Evolutionary conservation across 805 yeast genomes (phyloP), one percentile per base, ranked within the genome.

Genomic region (Lachancea mirantina): DNA sequence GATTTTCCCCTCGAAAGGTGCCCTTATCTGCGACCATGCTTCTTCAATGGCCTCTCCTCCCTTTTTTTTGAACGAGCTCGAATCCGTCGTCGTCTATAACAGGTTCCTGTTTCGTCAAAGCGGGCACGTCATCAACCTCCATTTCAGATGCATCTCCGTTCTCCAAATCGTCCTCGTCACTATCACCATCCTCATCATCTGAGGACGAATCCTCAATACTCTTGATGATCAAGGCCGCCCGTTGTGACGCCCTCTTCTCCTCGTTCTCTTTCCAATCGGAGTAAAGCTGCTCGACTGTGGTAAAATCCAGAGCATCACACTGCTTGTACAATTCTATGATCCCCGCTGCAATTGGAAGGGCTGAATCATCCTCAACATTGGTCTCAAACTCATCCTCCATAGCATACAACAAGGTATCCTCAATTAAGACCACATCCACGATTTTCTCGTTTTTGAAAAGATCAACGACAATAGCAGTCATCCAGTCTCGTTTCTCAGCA

Each of bases 351-450:
- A 84, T 72, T 6, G 74, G 72, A 34, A 79, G 66, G 0, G 95
- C 89, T 7, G 94, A 76, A 46, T 84, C 95, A 52, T 89, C 95
- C 49, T 92, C 96, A 26, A 92, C 74, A 26, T 76, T 70, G 6
- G 80, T 81, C 38, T 85, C 96, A 50, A 89, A 92, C 57, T 92
- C 99, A 60, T 89, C 98, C 39, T 78, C 76, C 96, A 92, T 84
- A 16, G 94, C 92, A 51, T 82, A 81, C 32, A 82, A 64, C 39
- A 92, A 63, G 11, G 94, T 74, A 50, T 83, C 95, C 59, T 92
- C 96, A 17, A 92, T 73, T 42, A 81, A 72, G 23, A 74, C 77
- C 3, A 82, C 65, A 47, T 87, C 97, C 4, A 89, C 83, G 4
- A 72, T 68, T 31, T 65, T 70, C 28, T 71, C 77, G 6, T 65